Evolutionary conservation across 805 yeast genomes (phyloP), one percentile per base, ranked within the genome.

Genomic region (Candida manassasensis): DNA sequence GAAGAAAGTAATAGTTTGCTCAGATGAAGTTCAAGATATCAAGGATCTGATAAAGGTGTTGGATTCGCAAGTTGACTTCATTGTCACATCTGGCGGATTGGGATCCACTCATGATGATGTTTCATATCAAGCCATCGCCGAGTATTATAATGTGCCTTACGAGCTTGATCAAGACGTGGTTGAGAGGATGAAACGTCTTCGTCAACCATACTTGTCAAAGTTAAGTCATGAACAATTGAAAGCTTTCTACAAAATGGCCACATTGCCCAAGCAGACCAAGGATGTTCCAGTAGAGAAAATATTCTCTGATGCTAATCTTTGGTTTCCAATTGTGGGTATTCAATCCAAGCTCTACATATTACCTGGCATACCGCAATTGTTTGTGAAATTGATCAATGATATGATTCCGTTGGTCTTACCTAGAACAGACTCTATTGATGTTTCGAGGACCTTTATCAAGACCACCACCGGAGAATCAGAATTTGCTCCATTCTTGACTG

Each of bases 61-160:
- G n/a, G 46, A 53, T 3, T 47, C 55, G 24, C 45, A 60, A 14
- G 79, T 77, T 45, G 87, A 83, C 49, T 70, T 84, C 29, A 70
- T 84, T 6, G 73, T 84, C 15, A 84, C 94, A 1, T 71, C 82
- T 36, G 83, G 85, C 21, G 81, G 71, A 2, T 84, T 87, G 39
- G 96, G 96, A 0, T 84, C 95, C 4, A 87, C 96, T 0, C 95
- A 86, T 48, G 96, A 87, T 52, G 96, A 87, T 53, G 81, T 87
- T 41, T 86, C 95, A 0, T 87, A 87, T 55, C 77, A 75, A 35
- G 68, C 84, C 1, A 55, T 87, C n/a, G 85, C 90, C 1, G 71
- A 70, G 44, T 82, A 84, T 6, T 86, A 68, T 43, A 57, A 57
- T 2, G 50, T 83, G 6, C 70, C 71, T 0, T 55, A 78, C 39